Evolutionary conservation across 176 grass and related monocot species (phyloP).

Genomic region (Cenchrus purpureus): DNA sequence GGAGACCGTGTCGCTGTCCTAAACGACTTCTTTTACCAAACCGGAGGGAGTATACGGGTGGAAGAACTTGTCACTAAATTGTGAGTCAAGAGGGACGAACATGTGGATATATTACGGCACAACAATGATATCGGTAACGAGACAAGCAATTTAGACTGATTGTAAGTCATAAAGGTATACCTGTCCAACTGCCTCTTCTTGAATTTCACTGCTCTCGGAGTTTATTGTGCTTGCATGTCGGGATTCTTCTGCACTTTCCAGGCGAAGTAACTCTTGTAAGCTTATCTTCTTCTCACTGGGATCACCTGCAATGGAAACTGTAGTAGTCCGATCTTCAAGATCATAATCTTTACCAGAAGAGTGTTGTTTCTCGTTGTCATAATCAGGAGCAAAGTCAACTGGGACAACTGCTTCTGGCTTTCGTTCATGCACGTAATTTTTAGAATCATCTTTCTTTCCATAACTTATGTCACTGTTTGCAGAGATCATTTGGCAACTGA

Average conservation of each 20-base stretch:
- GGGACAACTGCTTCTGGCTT: conserved; percentile 31
- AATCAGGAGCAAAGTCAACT: conserved; percentile 29
- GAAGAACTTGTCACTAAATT: conserved; percentile 10
- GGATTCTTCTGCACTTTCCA: conserved; percentile 56
- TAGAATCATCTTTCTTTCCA: conserved; percentile 27
- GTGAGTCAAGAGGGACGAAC: background rate
- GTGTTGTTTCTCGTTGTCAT: conserved; percentile 23
- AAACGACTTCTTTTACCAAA: too few relatives aligned
- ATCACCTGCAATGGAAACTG: background rate
- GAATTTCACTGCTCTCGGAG: conserved; percentile 46
- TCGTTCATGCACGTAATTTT: conserved; percentile 19
- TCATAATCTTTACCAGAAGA: conserved; percentile 21
- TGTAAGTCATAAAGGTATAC: background rate
- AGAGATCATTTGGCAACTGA: conserved; percentile 26
- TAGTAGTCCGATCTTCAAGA: conserved; percentile 13
- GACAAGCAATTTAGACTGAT: background rate
- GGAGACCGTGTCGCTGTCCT: too few relatives aligned
- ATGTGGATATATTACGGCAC: conserved; percentile 8
- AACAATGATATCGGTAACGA: conserved; percentile 2
- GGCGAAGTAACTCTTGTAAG: conserved; percentile 55
- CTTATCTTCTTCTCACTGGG: conserved; percentile 44
- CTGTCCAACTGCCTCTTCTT: conserved; percentile 42
- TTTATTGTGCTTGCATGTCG: conserved; percentile 7
- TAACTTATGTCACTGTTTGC: conserved; percentile 29
- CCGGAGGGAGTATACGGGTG: background rate